Evolutionary conservation across 2,329 filamentous ascomycete species (phyloP).

Genomic region (Cercospora berteroae): DNA sequence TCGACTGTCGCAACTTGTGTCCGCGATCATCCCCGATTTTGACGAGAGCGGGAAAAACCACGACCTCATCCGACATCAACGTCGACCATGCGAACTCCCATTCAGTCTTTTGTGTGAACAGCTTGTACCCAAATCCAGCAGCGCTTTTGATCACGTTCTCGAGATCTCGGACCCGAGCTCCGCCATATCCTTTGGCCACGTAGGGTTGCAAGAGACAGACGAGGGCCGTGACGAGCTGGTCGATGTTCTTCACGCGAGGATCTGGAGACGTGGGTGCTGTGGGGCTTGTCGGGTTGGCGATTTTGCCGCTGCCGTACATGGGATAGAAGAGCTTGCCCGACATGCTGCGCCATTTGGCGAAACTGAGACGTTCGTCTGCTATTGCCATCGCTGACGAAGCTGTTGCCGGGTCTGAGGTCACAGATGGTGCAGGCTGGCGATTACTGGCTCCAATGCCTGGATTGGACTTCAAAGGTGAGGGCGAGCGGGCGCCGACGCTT

Average conservation of each 20-base stretch:
- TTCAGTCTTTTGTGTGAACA: slow-evolving; percentile 22
- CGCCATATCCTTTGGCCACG: slow-evolving; percentile 17
- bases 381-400: neutral
- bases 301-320: slow-evolving; percentile 12
- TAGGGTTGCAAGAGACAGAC: slow-evolving; percentile 19
- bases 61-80: slow-evolving; percentile 18
- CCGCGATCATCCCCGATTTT: slow-evolving; percentile 22
- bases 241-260: slow-evolving; percentile 16
- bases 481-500: neutral
- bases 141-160: slow-evolving; percentile 19
- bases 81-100: slow-evolving; percentile 27
- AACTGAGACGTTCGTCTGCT: slow-evolving; percentile 11
- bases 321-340: slow-evolving; percentile 15
- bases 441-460: slow-evolving; percentile 7
- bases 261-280: slow-evolving; percentile 7
- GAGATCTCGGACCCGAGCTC: slow-evolving; percentile 18
- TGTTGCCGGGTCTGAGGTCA: neutral
- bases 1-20: slow-evolving; percentile 16
- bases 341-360: slow-evolving; percentile 20
- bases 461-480: slow-evolving; percentile 8
- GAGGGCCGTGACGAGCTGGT: slow-evolving; percentile 14
- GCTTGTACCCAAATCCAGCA: slow-evolving; percentile 22
- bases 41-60: slow-evolving; percentile 24
- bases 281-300: neutral
- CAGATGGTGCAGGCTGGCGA: neutral